Conservation (phyloP, 2,329 filamentous ascomycete species). For the Magnaporthales sp. region DNA sequence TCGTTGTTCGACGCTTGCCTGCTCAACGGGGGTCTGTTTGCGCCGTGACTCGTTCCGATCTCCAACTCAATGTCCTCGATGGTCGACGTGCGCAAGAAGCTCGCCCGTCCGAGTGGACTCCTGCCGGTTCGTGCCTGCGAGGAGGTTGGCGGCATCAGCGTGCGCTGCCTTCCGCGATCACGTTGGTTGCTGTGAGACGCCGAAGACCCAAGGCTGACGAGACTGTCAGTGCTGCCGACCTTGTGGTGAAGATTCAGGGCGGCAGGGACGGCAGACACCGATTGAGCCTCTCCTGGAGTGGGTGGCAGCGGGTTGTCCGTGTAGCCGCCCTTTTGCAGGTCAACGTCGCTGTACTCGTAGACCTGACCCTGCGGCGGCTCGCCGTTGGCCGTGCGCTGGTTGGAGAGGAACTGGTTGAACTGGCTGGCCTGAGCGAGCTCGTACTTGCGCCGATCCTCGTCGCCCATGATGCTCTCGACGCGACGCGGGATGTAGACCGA, state of each 20-base stretch:
- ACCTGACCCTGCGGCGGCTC: constrained; percentile 32
- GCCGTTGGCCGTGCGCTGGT: constrained; percentile 12
- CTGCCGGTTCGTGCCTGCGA: constrained; percentile 17
- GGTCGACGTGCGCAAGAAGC: constrained; percentile 21
- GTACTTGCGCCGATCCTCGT: constrained; percentile 69
- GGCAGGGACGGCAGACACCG: neutral
- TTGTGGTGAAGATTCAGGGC: constrained; percentile 10
- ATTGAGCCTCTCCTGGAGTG: constrained; percentile 8
- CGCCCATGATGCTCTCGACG: constrained; percentile 69
- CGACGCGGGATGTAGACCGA: constrained; percentile 58
- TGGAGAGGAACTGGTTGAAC: constrained; percentile 23
- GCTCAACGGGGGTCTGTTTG: neutral
- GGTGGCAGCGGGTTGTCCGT: constrained; percentile 24
- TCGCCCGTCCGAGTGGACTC: constrained; percentile 28
- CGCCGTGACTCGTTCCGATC: constrained; percentile 15
- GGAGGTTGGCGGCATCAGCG: constrained; percentile 16
- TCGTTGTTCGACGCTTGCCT: neutral
- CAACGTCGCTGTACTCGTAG: constrained; percentile 39
- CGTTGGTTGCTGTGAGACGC: neutral
- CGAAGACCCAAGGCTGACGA: constrained; percentile 9
- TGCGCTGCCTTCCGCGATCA: constrained; percentile 9
- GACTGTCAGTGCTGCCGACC: constrained; percentile 16
- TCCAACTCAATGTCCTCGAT: constrained; percentile 22
- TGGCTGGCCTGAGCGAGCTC: constrained; percentile 56
- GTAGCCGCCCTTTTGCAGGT: constrained; percentile 30